phyloP scores from a whole-genome alignment of 2,329 filamentous ascomycete genomes.

The Sporothrix globosa region DNA sequence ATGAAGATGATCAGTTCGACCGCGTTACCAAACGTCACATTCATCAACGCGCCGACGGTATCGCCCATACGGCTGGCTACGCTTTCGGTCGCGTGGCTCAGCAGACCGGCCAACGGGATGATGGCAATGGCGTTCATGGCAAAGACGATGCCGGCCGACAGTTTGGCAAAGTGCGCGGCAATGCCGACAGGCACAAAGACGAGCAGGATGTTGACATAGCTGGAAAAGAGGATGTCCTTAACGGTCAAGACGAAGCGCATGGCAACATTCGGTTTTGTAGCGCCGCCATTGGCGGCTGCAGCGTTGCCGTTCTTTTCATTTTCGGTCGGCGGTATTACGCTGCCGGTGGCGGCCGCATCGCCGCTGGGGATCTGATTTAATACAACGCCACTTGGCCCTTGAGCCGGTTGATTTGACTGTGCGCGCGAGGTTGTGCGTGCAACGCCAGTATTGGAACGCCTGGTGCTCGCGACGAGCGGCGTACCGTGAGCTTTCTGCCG shows the following conservation, averaged over 20 bases:
- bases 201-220: slow-evolving; percentile 67
- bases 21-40: slow-evolving; percentile 89
- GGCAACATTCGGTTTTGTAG: slow-evolving; percentile 35
- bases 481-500: slow-evolving; percentile 41
- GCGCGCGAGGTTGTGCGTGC: background rate
- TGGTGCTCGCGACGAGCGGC: slow-evolving; percentile 33
- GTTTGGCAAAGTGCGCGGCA: slow-evolving; percentile 50
- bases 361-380: background rate
- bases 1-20: slow-evolving; percentile 82
- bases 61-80: slow-evolving; percentile 81
- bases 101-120: slow-evolving; percentile 79
- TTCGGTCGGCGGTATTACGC: background rate
- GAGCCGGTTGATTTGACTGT: slow-evolving; percentile 5
- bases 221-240: slow-evolving; percentile 61
- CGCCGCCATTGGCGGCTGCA: background rate
- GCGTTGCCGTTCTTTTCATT: slow-evolving; percentile 30
- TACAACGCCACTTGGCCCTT: slow-evolving; percentile 9
- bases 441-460: background rate
- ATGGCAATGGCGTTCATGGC: slow-evolving; percentile 72
- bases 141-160: slow-evolving; percentile 53
- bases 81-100: slow-evolving; percentile 86
- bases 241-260: slow-evolving; percentile 49
- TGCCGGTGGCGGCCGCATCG: background rate
- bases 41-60: slow-evolving; percentile 83
- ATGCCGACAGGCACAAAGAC: slow-evolving; percentile 73